Conservation (phyloP, 495 filamentous ascomycete species). For the Haplographium delicatum region DNA sequence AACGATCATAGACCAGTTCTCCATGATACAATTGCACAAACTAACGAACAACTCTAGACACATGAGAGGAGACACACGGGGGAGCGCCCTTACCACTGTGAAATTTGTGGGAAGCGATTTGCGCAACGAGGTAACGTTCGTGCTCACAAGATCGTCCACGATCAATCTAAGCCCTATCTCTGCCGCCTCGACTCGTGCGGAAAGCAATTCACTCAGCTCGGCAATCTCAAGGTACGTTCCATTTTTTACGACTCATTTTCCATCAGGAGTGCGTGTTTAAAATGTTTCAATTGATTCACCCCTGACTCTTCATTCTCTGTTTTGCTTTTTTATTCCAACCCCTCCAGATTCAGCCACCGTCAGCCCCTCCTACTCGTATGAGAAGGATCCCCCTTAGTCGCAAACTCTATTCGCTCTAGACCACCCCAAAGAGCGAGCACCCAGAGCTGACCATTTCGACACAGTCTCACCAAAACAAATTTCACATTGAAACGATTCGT, state of each 20-base stretch:
- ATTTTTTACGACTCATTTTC: constrained; percentile 3
- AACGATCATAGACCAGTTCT: not conserved
- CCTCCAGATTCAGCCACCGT: constrained; percentile 3
- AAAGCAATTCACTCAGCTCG: constrained; percentile 83
- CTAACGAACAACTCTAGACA: constrained; percentile 46
- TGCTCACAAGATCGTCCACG: constrained; percentile 80
- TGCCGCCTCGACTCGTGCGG: constrained; percentile 77
- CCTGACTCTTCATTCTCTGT: constrained; percentile 3
- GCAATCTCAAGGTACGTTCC: constrained; percentile 72
- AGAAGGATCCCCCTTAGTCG: not conserved
- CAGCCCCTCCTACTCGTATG: not conserved
- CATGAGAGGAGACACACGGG: constrained; percentile 84
- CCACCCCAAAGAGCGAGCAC: not conserved
- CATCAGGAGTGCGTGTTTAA: not conserved
- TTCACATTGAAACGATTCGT: constrained; percentile 68
- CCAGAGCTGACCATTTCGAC: constrained; percentile 4
- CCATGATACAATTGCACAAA: not conserved
- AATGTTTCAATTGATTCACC: constrained; percentile 12
- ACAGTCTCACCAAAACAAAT: constrained; percentile 92
- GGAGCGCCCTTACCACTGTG: constrained; percentile 79
- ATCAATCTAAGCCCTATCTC: constrained; percentile 68
- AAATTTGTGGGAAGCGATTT: constrained; percentile 75
- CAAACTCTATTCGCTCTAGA: not conserved
- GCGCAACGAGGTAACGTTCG: constrained; percentile 83
- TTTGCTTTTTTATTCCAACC: constrained; percentile 4